phyloP scores from a whole-genome alignment of 257 asterid genomes.

The Verbascum thapsus region DNA sequence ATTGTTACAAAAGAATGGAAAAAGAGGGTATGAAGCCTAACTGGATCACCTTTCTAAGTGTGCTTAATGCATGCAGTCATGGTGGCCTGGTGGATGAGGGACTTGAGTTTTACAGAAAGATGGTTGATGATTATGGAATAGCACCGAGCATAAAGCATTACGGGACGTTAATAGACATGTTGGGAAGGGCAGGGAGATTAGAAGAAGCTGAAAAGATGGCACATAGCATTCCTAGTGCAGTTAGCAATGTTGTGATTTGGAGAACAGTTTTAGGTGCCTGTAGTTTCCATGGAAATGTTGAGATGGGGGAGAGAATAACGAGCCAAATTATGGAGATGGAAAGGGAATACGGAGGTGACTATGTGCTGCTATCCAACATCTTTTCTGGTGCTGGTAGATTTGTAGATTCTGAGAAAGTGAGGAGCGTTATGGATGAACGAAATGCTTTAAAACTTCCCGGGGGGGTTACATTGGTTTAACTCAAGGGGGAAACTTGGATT shows the following conservation, averaged over 20 bases:
- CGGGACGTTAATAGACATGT: conserved; percentile 65
- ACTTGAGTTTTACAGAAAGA: conserved; percentile 49
- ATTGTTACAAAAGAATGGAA: conserved; percentile 53
- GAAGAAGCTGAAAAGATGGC: conserved; percentile 81
- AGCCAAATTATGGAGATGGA: conserved; percentile 57
- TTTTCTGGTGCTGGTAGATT: conserved; percentile 61
- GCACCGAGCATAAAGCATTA: conserved; percentile 63
- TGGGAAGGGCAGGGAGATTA: conserved; percentile 83
- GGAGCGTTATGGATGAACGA: conserved; percentile 52
- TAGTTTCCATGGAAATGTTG: conserved; percentile 66
- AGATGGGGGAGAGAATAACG: conserved; percentile 64
- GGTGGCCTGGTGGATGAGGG: conserved; percentile 77
- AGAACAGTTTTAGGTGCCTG: conserved; percentile 82
- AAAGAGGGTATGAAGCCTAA: conserved; percentile 50
- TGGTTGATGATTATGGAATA: conserved; percentile 50
- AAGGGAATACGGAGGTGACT: conserved; percentile 71
- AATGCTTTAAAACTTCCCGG: conserved; percentile 59
- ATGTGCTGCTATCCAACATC: conserved; percentile 73
- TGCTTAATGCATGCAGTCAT: conserved; percentile 70
- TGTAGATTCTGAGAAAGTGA: conserved; percentile 62
- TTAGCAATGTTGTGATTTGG: conserved; percentile 60
- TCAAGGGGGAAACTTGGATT: background rate
- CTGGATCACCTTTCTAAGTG: conserved; percentile 55
- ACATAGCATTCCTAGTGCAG: conserved; percentile 43
- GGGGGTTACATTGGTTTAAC: conserved; percentile 50